Base-by-base conservation (phyloP, 2,329 filamentous ascomycete species). In the Mariannaea elegans region DNA sequence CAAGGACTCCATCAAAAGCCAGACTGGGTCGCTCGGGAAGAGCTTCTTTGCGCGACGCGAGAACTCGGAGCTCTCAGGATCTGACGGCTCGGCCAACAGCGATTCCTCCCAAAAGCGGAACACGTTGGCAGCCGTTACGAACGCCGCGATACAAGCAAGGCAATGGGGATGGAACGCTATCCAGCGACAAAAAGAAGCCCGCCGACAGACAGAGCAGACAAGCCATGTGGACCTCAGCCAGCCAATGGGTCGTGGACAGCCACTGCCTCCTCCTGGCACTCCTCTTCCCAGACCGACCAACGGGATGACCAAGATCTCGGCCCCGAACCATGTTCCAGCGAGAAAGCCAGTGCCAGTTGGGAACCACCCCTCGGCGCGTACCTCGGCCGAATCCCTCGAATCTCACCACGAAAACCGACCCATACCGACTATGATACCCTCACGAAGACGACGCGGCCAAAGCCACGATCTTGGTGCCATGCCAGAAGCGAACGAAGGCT, bases 191-290 rank as follows among this genome's bases (percentile, higher is more conserved):
- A 81, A 81, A 42, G 80, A 83, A 42, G 73, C 71, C 24, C 76
- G 74, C 45, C 75, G 72, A 51, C 70, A 72, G 21, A 69, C 67
- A 13, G 76, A 78, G 3, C 70, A 71, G 16, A 59, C 64, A 21
- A 69, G 58, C 21, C 72, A 72, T 8, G 72, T 86, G 61, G 74
- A 87, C 76, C 65, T 84, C 59, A 77, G 74, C 64, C 86, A 92
- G 67, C 93, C 93, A 2, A 93, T 96, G 80, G 93, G 93, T 1
- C 85, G 93, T 36, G 93, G 93, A 0, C 89, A 90, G 67, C 93
- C 93, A 1, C 80, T 97, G 16, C 93, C 92, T 45, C 92, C 93
- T 8, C 91, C 90, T 2, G 93, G 93, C 2, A 88, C 85, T 42
- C 93, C 93, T 3, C 81, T 97, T 1, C 93, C 93, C 5, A 71